Base-by-base conservation (phyloP, 768 basidiomycete genomes). In the Filobasidium floriforme region DNA sequence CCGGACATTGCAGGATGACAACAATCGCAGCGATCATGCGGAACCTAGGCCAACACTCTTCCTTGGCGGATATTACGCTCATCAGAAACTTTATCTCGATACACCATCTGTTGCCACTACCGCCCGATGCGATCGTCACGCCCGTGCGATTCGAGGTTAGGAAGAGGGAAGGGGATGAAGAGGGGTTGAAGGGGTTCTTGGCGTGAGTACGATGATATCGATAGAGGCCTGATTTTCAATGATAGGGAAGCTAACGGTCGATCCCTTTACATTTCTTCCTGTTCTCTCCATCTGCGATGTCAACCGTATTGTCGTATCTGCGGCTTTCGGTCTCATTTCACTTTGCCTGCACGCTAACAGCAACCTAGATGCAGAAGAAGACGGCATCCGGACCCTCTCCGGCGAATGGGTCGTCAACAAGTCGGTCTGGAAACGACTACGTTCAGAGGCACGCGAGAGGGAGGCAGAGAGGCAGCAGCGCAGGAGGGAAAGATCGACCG, bases 401-500 rank as follows among this genome's bases (percentile, higher is more conserved):
- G 94, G 92, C 0, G 94, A 99, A 81, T 99, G 94, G 94, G 87
- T 98, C 26, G 88, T 97, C n/a, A 90, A 90, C 41, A 89, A 88
- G 77, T 85, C 85, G 69, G 85, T 93, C 0, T 99, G 94, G 94
- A 86, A 86, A 69, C 81, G 86, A 32, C 81, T 96, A 70, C 92
- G 96, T 73, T 80, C 83, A 18, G 90, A 93, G 73, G 89, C 89
- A 85, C 86, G 32, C 63, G 73, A 55, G 67, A 65, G 60, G 10
- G 62, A 43, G 12, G 3, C 7, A 46, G 29, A 12, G 7, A 67
- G 63, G 68, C 69, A 46, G 60, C 60, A 46, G 61, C 44, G 68
- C 15, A 55, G 59, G 65, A 70, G 22, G 65, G 59, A 63, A 32
- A 66, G 41, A 52, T 51, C 44, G 66, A 19, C 59, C 22, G 54